Evolutionary conservation across 495 filamentous ascomycete genomes (phyloP).

Genomic region (Xylaria nigripes): DNA sequence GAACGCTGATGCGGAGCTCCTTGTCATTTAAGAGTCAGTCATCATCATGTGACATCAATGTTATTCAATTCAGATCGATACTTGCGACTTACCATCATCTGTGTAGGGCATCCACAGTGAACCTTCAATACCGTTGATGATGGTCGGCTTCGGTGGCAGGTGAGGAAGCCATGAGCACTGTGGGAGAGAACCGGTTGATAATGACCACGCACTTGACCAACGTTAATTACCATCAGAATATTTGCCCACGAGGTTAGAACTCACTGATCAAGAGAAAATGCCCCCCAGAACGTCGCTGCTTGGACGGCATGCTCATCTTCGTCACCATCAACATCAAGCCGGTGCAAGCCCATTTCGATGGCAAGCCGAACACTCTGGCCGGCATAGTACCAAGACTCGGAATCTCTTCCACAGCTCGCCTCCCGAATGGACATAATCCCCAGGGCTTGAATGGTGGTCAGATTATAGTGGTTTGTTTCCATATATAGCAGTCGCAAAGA

Average conservation of each 20-base stretch:
- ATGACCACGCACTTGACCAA: constrained; percentile 49
- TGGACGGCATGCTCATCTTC: constrained; percentile 53
- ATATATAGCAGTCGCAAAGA: constrained; percentile 52
- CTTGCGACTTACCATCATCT: constrained; percentile 40
- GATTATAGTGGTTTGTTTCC: constrained; percentile 46
- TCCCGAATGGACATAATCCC: constrained; percentile 65
- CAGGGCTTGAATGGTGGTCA: constrained; percentile 74
- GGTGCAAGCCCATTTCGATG: constrained; percentile 58
- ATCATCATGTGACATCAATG: background rate
- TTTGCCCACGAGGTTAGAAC: constrained; percentile 10
- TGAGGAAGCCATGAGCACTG: constrained; percentile 51
- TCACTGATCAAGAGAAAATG: constrained; percentile 63
- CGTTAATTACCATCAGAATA: constrained; percentile 20
- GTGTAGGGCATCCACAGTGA: constrained; percentile 52
- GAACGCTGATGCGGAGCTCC: constrained; percentile 40
- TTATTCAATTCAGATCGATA: background rate
- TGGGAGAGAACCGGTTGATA: constrained; percentile 54
- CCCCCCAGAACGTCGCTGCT: constrained; percentile 64
- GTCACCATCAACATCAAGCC: constrained; percentile 33
- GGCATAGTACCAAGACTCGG: constrained; percentile 59
- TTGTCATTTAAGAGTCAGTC: constrained; percentile 15
- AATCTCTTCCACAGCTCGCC: constrained; percentile 55
- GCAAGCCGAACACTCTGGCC: constrained; percentile 58
- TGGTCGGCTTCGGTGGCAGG: constrained; percentile 48
- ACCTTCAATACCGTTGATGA: constrained; percentile 47